A percentile compares a stretch with the other conserved stretches of the same genome.
phyloP scores from a whole-genome alignment of 2,329 filamentous ascomycete genomes.

The Fonsecaea multimorphosa region DNA sequence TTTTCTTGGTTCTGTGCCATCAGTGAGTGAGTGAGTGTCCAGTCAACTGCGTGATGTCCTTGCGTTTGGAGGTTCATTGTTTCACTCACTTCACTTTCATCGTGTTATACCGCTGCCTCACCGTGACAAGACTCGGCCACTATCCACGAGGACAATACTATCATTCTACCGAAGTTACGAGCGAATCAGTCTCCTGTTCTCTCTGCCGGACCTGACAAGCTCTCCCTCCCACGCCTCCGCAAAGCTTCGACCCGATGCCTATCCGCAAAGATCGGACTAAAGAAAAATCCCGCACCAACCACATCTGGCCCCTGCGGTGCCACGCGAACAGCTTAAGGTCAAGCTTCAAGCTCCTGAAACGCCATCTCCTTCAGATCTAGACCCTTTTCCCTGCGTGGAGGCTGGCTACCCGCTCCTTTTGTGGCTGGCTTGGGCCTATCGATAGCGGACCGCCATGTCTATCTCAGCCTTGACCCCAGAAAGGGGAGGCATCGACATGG shows the following conservation, averaged over 20 bases:
- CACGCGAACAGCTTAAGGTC: slow-evolving; percentile 15
- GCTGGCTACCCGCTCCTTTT: slow-evolving; percentile 22
- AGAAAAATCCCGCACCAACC: slow-evolving; percentile 31
- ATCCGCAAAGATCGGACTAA: slow-evolving; percentile 5
- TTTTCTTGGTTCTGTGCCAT: slow-evolving; percentile 14
- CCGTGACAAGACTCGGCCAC: neutral
- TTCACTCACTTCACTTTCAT: slow-evolving; percentile 1
- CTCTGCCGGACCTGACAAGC: neutral
- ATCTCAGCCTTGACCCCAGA: slow-evolving; percentile 18
- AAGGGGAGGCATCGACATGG: slow-evolving; percentile 30
- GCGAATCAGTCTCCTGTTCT: too few species aligned
- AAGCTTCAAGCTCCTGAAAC: slow-evolving; percentile 35
- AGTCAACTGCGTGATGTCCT: slow-evolving; percentile 8
- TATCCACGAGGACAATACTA: too few species aligned
- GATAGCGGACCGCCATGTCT: slow-evolving; percentile 20
- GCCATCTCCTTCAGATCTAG: slow-evolving; percentile 26
- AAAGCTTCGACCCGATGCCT: slow-evolving; percentile 9
- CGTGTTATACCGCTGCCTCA: neutral
- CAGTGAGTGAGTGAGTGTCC: slow-evolving; percentile 15
- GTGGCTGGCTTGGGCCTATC: slow-evolving; percentile 17
- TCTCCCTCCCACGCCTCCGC: neutral
- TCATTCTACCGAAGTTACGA: too few species aligned
- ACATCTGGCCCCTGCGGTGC: slow-evolving; percentile 13
- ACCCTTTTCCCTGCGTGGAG: slow-evolving; percentile 27
- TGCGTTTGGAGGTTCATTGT: neutral